Evolutionary conservation across 2,329 filamentous ascomycete genomes (phyloP), one percentile per base, ranked within the genome.

Genomic region (Lithohypha guttulata): DNA sequence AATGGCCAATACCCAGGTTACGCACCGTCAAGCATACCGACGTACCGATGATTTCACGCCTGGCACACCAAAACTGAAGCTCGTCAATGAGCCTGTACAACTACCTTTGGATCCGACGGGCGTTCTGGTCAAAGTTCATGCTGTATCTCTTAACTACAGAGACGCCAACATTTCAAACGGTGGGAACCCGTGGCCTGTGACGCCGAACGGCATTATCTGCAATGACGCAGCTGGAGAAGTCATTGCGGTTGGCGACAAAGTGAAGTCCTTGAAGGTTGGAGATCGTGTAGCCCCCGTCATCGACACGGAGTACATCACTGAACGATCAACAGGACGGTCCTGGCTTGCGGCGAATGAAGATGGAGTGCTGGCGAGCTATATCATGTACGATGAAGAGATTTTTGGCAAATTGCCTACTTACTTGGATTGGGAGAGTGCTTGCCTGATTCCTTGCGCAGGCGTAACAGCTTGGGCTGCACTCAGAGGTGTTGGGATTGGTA

Each of bases 61-160:
- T 0, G 54, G 53, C 11, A 53, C 48, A 0, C 46, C 57, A 15
- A 61, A 59, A 37, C 26, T 63, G 4, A 54, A 58, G 45, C 53
- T 61, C 2, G 45, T 60, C 14, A 51, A 48, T 1, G 62, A 64
- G 47, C 17, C 42, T 1, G 46, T 64, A 3, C 51, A 55, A 3
- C 38, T 52, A 1, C 49, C 55, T 3, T 53, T 63, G 1, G 39
- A 46, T 1, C 55, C 58, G 1, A 59, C 58, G 0, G 31, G 51
- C 1, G 52, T 73, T 2, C 55, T 73, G 15, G 66, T 73, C 10
- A 64, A 70, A 51, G 59, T 73, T 20, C 59, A 61, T 34, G 58
- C 67, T n/a, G 69, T 73, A 1, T 68, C 68, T 4, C 55, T 73
- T 34, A 73, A 73, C 49, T 73, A 69, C 50, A 61, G 69, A 28